Conservation (phyloP, 2,329 filamentous ascomycete species). For the Thelonectria olida region DNA sequence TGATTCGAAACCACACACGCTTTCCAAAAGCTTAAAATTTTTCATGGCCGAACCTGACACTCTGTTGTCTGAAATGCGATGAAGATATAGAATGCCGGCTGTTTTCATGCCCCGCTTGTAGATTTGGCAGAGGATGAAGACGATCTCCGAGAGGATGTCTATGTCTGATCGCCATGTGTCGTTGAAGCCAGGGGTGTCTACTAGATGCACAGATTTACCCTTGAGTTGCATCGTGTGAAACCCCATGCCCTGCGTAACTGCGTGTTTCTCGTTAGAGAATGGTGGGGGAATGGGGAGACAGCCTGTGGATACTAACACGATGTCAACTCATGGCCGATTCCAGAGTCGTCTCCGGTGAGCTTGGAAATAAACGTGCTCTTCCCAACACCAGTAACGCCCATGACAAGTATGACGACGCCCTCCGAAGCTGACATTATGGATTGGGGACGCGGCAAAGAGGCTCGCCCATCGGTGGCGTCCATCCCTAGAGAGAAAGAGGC, state of each 20-base stretch:
- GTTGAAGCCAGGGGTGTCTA: constrained; percentile 1
- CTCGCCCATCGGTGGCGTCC: too few species aligned
- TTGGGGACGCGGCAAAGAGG: not conserved
- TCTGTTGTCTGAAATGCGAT: constrained; percentile 3
- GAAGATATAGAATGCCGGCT: not conserved
- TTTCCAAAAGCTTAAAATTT: not conserved
- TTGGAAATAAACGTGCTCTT: constrained; percentile 4
- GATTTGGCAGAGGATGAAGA: not conserved
- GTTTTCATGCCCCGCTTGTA: not conserved
- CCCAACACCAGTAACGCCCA: constrained; percentile 3
- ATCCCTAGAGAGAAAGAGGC: too few species aligned
- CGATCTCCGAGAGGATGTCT: not conserved
- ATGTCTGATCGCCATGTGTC: not conserved
- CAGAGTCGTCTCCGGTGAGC: not conserved
- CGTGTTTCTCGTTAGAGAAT: not conserved
- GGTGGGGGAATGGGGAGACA: too few species aligned
- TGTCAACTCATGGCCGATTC: not conserved
- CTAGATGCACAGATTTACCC: not conserved
- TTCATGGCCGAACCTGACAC: not conserved
- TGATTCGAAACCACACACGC: not conserved
- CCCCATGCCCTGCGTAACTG: not conserved
- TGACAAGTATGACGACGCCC: not conserved
- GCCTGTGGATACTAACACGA: not conserved
- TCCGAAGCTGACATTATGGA: too few species aligned
- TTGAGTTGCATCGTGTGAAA: not conserved